phyloP scores from a whole-genome alignment of 2,329 filamentous ascomycete species.

The Colletotrichum sp. region DNA sequence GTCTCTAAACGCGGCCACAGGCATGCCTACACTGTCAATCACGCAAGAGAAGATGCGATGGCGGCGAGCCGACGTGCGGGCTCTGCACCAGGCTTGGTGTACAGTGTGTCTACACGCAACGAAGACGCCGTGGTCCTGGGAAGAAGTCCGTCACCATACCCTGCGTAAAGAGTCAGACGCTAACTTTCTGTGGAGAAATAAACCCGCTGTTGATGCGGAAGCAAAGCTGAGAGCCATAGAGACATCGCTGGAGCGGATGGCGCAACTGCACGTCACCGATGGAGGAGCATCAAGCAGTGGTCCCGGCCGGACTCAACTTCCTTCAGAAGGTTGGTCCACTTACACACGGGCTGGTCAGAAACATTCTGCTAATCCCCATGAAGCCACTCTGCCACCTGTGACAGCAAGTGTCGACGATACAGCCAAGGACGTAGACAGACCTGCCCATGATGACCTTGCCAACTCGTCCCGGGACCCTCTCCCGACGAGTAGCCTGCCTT shows the following conservation, averaged over 20 bases:
- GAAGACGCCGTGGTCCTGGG: conserved; percentile 14
- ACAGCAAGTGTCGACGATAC: neutral
- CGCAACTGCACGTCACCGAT: neutral
- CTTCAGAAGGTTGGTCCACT: neutral
- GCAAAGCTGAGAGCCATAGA: neutral
- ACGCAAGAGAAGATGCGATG: conserved; percentile 17
- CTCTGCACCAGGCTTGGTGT: neutral
- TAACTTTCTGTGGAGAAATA: neutral
- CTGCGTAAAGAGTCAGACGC: neutral
- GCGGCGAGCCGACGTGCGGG: conserved; percentile 4
- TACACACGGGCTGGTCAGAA: neutral
- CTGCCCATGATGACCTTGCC: neutral
- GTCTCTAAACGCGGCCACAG: neutral
- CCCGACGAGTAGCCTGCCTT: neutral
- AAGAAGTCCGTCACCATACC: neutral
- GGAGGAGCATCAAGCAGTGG: neutral
- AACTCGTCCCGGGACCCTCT: neutral
- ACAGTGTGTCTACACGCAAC: conserved; percentile 6
- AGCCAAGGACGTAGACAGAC: neutral
- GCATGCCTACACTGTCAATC: conserved; percentile 9
- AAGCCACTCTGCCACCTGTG: neutral
- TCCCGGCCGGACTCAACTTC: neutral
- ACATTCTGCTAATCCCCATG: neutral
- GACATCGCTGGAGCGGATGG: neutral
- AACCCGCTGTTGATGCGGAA: neutral